These are phyloP conservation scores for Passiflora organensis DNA, from an alignment of 345 rosid species.

Conservation along the genomic window DNA sequence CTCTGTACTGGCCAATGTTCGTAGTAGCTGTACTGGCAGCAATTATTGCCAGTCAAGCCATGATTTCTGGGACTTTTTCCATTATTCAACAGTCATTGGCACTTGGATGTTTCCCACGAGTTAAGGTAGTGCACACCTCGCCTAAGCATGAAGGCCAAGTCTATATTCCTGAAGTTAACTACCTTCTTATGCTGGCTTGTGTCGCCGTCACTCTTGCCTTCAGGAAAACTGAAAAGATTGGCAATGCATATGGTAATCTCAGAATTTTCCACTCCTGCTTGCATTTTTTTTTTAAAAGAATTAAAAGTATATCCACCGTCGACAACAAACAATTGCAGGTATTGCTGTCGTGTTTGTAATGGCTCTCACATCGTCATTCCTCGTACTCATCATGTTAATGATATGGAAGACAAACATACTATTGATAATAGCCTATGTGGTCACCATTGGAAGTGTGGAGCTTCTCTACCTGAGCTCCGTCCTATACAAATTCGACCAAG, in stretches of 20 bases:
- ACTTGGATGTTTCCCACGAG: constrained; percentile 55
- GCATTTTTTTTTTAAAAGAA: no score
- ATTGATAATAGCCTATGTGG: constrained; percentile 23
- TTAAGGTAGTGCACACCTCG: constrained; percentile 57
- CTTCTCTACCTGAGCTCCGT: constrained; percentile 44
- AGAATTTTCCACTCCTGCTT: no score
- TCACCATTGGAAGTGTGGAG: constrained; percentile 29
- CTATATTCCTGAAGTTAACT: constrained; percentile 52
- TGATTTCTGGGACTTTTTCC: constrained; percentile 59
- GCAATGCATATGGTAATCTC: constrained; percentile 59
- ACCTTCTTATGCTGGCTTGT: constrained; percentile 52
- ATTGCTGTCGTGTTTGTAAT: constrained; percentile 54
- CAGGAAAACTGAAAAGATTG: constrained; percentile 39
- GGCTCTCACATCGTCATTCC: constrained; percentile 37
- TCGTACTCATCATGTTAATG: constrained; percentile 47
- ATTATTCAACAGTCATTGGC: constrained; percentile 58
- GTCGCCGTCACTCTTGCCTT: constrained; percentile 42
- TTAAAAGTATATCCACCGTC: no score
- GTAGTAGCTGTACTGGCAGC: constrained; percentile 41
- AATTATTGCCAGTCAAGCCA: constrained; percentile 53
- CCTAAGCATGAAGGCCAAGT: constrained; percentile 49
- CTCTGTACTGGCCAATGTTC: constrained; percentile 57
- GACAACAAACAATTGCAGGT: constrained; percentile 21
- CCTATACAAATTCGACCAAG: constrained; percentile 43
- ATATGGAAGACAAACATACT: constrained; percentile 47